Evolutionary conservation across 1,284 basidiomycete species (phyloP), one percentile per base, ranked within the genome.

Genomic region (Boletellus deceptivus): DNA sequence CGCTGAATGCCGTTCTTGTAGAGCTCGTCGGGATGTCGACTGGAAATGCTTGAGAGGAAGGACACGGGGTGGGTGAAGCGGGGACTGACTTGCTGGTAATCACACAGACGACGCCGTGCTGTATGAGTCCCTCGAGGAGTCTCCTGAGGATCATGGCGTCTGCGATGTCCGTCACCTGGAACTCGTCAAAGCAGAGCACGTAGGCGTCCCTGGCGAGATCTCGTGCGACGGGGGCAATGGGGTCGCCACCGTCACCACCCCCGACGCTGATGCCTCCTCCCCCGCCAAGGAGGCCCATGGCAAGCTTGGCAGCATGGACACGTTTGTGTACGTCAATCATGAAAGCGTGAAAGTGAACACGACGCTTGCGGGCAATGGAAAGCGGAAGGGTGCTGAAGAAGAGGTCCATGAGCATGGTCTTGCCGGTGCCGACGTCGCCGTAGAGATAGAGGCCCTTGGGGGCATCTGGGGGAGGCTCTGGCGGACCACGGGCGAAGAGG

Each of bases 1-100:
- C 97, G 84, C 68, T 99, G 97, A 46, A 99, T 98, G 0, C 97
- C 97, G 61, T 99, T 99, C 80, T 96, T 96, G 77, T 99, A 99
- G 1, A 99, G 78, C 39, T 98, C 93, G 65, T 97, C 88, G 3
- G 97, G 97, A 68, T 97, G 93, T 50, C 97, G 96, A 71, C 95
- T 98, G 61, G 17, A n/a, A 43, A 31, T 1, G 31, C 0, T 18
- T 4, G n/a, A 54, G 43, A 57, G 56, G 5, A 40, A 29, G 37
- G 18, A n/a, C 22, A 24, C 4, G 35, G 33, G 10, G 27, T n/a
- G 42, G 22, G 46, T 29, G 39, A 48, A 27, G 3, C 0, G 43
- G 25, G 42, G 43, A 46, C 84, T 67, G 57, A 96, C 94, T 99
- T 99, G 47, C 93, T 98, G 0, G 97, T 99, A 77, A 98, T 91